These are phyloP conservation scores for Vitis riparia DNA, from an alignment of 164 flowering plant genomes.

Conservation along the genomic window DNA sequence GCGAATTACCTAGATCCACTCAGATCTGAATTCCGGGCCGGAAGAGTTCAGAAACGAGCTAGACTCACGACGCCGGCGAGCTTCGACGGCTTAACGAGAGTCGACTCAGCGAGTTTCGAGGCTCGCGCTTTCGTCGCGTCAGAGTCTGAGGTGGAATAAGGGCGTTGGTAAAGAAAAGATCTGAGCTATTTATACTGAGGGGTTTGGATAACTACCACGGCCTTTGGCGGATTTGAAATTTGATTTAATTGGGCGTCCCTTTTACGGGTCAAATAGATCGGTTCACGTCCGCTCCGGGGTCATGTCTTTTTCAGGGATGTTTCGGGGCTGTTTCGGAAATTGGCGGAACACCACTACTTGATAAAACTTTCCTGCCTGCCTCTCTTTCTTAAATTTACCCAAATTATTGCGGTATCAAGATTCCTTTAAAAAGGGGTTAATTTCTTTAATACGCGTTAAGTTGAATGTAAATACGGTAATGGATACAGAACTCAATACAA, in stretches of 20 bases:
- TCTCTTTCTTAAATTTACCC: not conserved
- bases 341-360: not conserved
- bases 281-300: not conserved
- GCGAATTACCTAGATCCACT: not conserved
- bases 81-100: not conserved
- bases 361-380: not conserved
- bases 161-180: not conserved
- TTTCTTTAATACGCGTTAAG: no score
- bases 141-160: not conserved
- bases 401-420: no score
- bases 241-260: not conserved
- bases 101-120: not conserved
- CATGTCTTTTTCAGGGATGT: not conserved
- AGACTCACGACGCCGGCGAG: not conserved
- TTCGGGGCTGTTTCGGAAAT: conserved; percentile 18
- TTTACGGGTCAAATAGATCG: not conserved
- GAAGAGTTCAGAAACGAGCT: not conserved
- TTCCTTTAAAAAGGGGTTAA: no score
- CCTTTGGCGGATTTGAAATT: conserved; percentile 1
- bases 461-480: no score
- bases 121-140: not conserved
- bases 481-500: no score
- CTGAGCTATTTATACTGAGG: no score
- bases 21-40: not conserved
- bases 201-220: no score